Evolutionary conservation across 305 asterid genomes (phyloP).

Genomic region (Fraxinus floribunda): DNA sequence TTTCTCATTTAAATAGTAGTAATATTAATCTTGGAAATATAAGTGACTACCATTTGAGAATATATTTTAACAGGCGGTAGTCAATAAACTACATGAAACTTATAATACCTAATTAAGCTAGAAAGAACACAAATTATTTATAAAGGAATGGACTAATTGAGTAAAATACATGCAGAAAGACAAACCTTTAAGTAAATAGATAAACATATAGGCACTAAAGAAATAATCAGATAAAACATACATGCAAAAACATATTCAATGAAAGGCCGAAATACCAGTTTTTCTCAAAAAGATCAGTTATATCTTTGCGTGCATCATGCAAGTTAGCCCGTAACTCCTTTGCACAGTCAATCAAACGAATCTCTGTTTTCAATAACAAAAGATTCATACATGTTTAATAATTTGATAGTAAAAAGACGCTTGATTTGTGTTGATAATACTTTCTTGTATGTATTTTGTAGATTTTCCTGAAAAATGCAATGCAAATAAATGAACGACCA

Average conservation of each 20-base stretch:
- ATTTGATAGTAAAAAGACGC: constrained; percentile 11
- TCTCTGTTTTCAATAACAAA: constrained; percentile 47
- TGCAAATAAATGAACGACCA: constrained; percentile 21
- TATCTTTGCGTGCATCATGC: constrained; percentile 65
- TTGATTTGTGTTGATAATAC: background rate
- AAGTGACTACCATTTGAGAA: background rate
- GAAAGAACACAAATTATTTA: background rate
- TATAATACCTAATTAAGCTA: background rate
- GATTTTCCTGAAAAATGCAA: constrained; percentile 39
- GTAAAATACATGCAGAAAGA: background rate
- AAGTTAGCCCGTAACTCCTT: constrained; percentile 58
- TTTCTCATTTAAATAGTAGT: background rate
- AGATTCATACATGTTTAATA: constrained; percentile 7
- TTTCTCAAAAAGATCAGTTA: constrained; percentile 56
- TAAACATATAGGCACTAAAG: background rate
- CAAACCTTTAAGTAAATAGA: background rate
- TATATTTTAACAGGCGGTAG: background rate
- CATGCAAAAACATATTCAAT: constrained; percentile 1
- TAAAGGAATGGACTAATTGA: background rate
- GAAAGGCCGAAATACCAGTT: constrained; percentile 46
- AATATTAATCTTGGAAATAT: background rate
- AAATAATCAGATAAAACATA: background rate
- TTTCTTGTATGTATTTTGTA: constrained; percentile 44
- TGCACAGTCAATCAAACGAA: constrained; percentile 55
- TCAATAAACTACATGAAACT: background rate